These are phyloP conservation scores for Cryptosporidium sp. DNA, from an alignment of 169 alveolate species.

Conservation along the genomic window DNA sequence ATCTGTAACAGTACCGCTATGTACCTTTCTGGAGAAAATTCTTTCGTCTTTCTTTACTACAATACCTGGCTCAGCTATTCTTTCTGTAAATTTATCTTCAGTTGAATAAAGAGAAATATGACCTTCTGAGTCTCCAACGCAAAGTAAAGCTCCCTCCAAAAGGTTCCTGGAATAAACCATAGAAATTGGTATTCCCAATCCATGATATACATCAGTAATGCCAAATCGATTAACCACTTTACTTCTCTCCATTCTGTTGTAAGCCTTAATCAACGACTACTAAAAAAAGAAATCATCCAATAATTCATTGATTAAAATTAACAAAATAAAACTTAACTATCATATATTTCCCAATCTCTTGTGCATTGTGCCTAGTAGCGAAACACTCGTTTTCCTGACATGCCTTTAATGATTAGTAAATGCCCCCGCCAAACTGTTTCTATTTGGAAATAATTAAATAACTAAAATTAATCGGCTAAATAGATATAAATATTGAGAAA, in stretches of 20 bases:
- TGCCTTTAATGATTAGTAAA: neutral
- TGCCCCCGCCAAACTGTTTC: neutral
- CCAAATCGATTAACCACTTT: neutral
- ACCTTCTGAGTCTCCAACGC: conserved; percentile 66
- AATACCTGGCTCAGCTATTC: neutral
- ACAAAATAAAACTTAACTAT: neutral
- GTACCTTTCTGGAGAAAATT: conserved; percentile 31
- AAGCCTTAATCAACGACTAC: too few species aligned
- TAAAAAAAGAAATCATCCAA: neutral
- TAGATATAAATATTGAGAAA: neutral
- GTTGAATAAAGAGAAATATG: conserved; percentile 22
- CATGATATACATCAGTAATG: conserved; percentile 31
- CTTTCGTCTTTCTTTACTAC: neutral
- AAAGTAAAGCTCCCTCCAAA: conserved; percentile 26
- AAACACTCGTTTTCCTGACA: neutral
- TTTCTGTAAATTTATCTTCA: neutral
- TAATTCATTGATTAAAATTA: too few species aligned
- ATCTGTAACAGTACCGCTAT: conserved; percentile 46
- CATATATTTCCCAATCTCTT: neutral
- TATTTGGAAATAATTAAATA: neutral
- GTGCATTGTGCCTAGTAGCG: neutral
- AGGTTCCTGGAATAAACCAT: conserved; percentile 44
- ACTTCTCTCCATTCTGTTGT: neutral
- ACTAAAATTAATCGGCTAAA: neutral
- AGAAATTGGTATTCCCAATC: conserved; percentile 45